Evolutionary conservation across 768 basidiomycete genomes (phyloP).

Genomic region (Rossbeevera mucosa): DNA sequence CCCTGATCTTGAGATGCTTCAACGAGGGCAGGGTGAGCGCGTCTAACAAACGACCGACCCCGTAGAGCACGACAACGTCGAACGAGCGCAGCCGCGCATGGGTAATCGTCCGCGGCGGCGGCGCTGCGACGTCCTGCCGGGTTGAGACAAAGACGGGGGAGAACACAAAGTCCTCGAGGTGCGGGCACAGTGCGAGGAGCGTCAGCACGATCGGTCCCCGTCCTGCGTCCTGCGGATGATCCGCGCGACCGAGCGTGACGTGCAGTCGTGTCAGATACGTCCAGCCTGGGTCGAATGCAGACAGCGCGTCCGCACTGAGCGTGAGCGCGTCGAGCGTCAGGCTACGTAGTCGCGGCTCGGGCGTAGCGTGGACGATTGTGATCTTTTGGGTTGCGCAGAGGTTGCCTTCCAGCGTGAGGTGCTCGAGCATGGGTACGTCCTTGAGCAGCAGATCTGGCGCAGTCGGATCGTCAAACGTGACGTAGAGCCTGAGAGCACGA

Average conservation of each 20-base stretch:
- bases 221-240: not conserved
- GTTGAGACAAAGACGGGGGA: constrained; percentile 5
- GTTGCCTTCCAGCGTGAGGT: constrained; percentile 14
- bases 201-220: constrained; percentile 1
- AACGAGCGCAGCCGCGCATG: constrained; percentile 12
- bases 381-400: constrained; percentile 5
- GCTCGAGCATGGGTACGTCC: constrained; percentile 17
- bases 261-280: constrained; percentile 13
- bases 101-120: constrained; percentile 1
- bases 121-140: not conserved
- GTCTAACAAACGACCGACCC: constrained; percentile 5
- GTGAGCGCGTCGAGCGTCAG: constrained; percentile 8
- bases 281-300: constrained; percentile 12
- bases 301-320: constrained; percentile 1
- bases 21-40: constrained; percentile 15
- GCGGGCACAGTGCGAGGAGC: constrained; percentile 18
- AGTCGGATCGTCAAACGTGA: constrained; percentile 11
- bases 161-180: constrained; percentile 12
- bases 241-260: not conserved
- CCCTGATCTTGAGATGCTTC: constrained; percentile 4
- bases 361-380: constrained; percentile 5
- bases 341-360: constrained; percentile 6
- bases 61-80: constrained; percentile 6
- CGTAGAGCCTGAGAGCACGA: constrained; percentile 6
- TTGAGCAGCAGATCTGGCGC: constrained; percentile 13